A percentile compares a stretch with the other conserved stretches of the same genome.
Evolutionary conservation across 2,329 filamentous ascomycete species (phyloP).

Genomic region (Botrytis fabae): DNA sequence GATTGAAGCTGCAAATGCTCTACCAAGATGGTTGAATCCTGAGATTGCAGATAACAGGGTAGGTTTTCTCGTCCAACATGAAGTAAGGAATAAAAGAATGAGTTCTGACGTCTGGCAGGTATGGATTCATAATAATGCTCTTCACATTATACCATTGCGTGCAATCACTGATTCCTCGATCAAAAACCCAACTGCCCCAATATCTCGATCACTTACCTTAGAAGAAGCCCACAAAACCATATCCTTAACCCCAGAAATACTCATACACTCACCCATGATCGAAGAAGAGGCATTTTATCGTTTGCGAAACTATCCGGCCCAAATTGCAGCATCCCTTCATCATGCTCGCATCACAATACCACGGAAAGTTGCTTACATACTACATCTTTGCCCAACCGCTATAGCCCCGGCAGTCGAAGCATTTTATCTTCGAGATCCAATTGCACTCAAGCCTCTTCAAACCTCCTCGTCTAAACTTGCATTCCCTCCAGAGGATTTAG

Average conservation of each 20-base stretch:
- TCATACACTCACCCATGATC: slow-evolving; percentile 72
- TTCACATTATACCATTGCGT: slow-evolving; percentile 69
- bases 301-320: slow-evolving; percentile 76
- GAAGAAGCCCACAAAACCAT: slow-evolving; percentile 65
- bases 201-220: slow-evolving; percentile 56
- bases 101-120: slow-evolving; percentile 49
- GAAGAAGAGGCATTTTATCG: slow-evolving; percentile 91
- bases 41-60: slow-evolving; percentile 82
- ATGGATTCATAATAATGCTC: slow-evolving; percentile 79
- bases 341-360: slow-evolving; percentile 72
- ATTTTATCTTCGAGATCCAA: slow-evolving; percentile 87
- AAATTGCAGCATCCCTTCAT: slow-evolving; percentile 76
- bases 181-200: slow-evolving; percentile 42
- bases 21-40: slow-evolving; percentile 89
- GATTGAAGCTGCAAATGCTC: slow-evolving; percentile 83
- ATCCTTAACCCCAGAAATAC: slow-evolving; percentile 51
- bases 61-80: slow-evolving; percentile 28
- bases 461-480: slow-evolving; percentile 53
- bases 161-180: slow-evolving; percentile 41
- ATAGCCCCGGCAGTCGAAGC: slow-evolving; percentile 84
- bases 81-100: not conserved
- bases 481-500: slow-evolving; percentile 78
- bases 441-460: slow-evolving; percentile 68
- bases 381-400: slow-evolving; percentile 72
- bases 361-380: slow-evolving; percentile 74